Conservation (phyloP, 75 land plant genomes). For the Sequoia sempervirens region DNA sequence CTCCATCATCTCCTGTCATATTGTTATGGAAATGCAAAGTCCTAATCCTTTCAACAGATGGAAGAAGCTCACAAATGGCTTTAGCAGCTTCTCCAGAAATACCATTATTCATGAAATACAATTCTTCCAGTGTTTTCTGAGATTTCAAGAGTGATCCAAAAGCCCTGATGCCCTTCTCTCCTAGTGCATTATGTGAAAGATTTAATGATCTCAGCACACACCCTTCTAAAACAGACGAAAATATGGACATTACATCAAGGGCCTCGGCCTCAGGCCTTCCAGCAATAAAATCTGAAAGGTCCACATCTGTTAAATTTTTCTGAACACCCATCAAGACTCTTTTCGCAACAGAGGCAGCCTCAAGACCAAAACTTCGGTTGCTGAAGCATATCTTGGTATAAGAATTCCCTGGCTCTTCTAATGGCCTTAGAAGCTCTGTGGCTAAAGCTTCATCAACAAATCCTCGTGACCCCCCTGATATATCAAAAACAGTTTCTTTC, state of each 20-base stretch:
- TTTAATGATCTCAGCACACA: conserved; percentile 59
- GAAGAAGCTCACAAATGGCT: conserved; percentile 76
- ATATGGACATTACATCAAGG: conserved; percentile 74
- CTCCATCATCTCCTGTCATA: conserved; percentile 97
- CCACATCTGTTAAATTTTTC: conserved; percentile 62
- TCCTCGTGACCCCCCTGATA: conserved; percentile 60
- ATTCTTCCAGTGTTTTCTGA: conserved; percentile 70
- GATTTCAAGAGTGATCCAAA: conserved; percentile 79
- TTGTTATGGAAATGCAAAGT: conserved; percentile 89
- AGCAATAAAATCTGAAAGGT: conserved; percentile 92
- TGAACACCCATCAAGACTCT: conserved; percentile 59
- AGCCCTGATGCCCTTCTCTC: conserved; percentile 97
- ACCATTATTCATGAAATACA: conserved; percentile 91
- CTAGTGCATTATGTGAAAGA: conserved; percentile 92
- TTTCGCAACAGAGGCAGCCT: conserved; percentile 73
- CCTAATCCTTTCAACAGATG: conserved; percentile 66
- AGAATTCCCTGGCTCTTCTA: conserved; percentile 45
- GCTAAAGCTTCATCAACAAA: conserved; percentile 79
- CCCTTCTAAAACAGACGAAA: conserved; percentile 73
- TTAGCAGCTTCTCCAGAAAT: conserved; percentile 92
- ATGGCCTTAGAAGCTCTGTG: conserved; percentile 58
- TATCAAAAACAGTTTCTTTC: conserved; percentile 58
- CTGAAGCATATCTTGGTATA: conserved; percentile 64
- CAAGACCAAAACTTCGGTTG: conserved; percentile 89
- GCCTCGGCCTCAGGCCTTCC: conserved; percentile 93